Conservation (phyloP, 2,329 filamentous ascomycete species). For the Lasiodiplodia theobromae region DNA sequence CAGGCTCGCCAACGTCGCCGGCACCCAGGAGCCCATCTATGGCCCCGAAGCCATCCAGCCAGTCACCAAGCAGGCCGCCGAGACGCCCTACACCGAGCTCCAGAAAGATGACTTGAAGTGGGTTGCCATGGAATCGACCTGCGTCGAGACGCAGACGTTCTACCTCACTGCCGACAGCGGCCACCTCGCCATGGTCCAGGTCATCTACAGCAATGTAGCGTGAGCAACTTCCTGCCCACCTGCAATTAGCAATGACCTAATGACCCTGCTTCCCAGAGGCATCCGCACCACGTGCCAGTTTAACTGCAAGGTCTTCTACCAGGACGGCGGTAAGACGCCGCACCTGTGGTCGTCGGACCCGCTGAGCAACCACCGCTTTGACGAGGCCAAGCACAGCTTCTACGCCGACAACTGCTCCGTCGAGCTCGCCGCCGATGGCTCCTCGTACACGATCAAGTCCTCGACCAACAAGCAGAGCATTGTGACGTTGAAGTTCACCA, state of each 20-base stretch:
- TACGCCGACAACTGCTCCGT: slow-evolving; percentile 86
- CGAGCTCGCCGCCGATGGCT: slow-evolving; percentile 85
- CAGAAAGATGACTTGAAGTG: slow-evolving; percentile 82
- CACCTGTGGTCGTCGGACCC: slow-evolving; percentile 85
- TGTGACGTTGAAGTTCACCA: slow-evolving; percentile 85
- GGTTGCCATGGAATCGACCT: slow-evolving; percentile 80
- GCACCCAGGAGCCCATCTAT: slow-evolving; percentile 96
- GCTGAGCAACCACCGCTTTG: slow-evolving; percentile 81
- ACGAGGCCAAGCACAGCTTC: slow-evolving; percentile 81
- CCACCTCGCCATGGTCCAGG: slow-evolving; percentile 78
- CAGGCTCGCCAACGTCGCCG: slow-evolving; percentile 78
- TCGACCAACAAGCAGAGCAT: slow-evolving; percentile 80
- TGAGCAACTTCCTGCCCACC: slow-evolving; percentile 57
- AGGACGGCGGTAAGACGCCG: slow-evolving; percentile 71
- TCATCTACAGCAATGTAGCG: slow-evolving; percentile 98
- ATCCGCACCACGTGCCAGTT: slow-evolving; percentile 92
- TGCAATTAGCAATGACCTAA: background rate
- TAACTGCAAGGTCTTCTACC: slow-evolving; percentile 90
- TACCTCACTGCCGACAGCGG: slow-evolving; percentile 86
- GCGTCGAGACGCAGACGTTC: slow-evolving; percentile 94
- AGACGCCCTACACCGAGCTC: slow-evolving; percentile 80
- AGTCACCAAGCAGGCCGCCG: slow-evolving; percentile 80
- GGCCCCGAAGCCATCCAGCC: slow-evolving; percentile 86
- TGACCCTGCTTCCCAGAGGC: slow-evolving; percentile 66
- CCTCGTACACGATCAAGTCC: slow-evolving; percentile 87